Base-by-base conservation (phyloP, 1,139 yeast species). In the Arxiozyma slooffiae region DNA sequence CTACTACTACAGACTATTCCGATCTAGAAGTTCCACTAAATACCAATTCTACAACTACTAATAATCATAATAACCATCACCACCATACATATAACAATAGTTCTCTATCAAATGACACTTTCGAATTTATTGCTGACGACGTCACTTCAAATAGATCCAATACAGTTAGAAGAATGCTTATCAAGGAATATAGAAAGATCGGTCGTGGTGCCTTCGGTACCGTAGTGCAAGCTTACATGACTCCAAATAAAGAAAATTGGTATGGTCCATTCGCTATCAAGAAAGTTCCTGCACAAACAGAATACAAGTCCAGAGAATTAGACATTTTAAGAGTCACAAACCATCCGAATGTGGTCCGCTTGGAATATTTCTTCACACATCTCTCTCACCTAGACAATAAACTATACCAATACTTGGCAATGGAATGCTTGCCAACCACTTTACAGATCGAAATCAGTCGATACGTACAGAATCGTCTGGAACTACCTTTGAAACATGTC, bases 171-270 rank as follows among this genome's bases (percentile, higher is more conserved):
- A 77, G 80, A 52, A 85, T 85, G 92, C 70, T 80, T 41, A 78
- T 85, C 26, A 79, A 77, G 56, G 92, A 85, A 61, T 80, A 81
- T 64, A 81, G 81, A 56, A 79, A 80, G 59, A 83, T 85, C 47
- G 94, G 94, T 6, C 88, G 84, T 66, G 94, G 94, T 39, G 92
- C 94, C 3, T 85, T 85, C 63, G 94, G 94, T 44, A 83, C 88
- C 1, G 94, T 85, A 21, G 82, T 82, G 14, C 89, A 84, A 63
- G 90, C 94, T 0, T 78, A 79, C 54, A 70, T 66, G 38, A 65
- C 68, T 4, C 63, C 65, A 17, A 69, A 68, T 50, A 67, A 66
- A 39, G 67, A 69, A 45, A 69, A 70, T 30, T 81, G 86, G 85
- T 69, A 80, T 41, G 94, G 94, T 0, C 94, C 94, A 0, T 85